Conservation (phyloP, 306 rosid species). For the Corylus americana region DNA sequence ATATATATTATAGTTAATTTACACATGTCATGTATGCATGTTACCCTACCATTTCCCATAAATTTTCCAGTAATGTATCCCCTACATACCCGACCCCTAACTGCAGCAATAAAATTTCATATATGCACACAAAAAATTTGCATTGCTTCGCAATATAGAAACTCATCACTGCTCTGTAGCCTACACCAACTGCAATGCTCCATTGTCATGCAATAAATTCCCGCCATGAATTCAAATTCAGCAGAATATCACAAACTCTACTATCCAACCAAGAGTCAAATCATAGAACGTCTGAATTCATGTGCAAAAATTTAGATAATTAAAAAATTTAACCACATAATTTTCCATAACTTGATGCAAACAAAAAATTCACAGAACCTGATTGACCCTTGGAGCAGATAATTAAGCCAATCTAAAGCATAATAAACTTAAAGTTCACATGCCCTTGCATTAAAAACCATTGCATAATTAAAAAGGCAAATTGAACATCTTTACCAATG, state of each 20-base stretch:
- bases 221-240: not conserved
- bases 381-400: not conserved
- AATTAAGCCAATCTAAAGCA: not conserved
- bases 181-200: not conserved
- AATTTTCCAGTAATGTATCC: not conserved
- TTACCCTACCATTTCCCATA: not conserved
- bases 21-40: not conserved
- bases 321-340: not conserved
- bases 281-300: not conserved
- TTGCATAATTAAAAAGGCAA: not conserved
- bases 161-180: not conserved
- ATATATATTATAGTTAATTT: not conserved
- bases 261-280: not conserved
- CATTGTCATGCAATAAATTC: not conserved
- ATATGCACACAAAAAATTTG: not conserved
- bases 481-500: slow-evolving; percentile 6
- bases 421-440: not conserved
- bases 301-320: not conserved
- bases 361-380: not conserved
- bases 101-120: not conserved
- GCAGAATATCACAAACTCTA: not conserved
- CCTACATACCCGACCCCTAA: not conserved
- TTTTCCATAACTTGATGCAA: not conserved
- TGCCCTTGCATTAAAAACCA: not conserved
- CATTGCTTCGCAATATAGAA: not conserved